Percentiles rank a stretch among this genome's conserved stretches.
These are phyloP conservation scores for Alloteropsis semialata DNA, from an alignment of 176 grass and related monocot species.

Conservation along the genomic window DNA sequence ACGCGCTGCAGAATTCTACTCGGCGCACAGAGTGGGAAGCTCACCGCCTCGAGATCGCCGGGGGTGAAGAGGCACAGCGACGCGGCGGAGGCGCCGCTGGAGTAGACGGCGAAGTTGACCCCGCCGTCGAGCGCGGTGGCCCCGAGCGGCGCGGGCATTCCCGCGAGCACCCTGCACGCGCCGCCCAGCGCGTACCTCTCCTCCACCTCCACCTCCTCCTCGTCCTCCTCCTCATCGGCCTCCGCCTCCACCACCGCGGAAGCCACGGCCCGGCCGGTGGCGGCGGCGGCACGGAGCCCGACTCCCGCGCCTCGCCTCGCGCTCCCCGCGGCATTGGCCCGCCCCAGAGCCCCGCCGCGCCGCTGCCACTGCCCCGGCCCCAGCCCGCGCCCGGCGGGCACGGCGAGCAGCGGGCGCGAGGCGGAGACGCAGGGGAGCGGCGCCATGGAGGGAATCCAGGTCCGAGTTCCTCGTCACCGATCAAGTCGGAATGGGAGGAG, in stretches of 20 bases:
- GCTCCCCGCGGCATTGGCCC: background rate
- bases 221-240: background rate
- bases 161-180: conserved; percentile 60
- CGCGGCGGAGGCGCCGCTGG: conserved; percentile 54
- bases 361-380: background rate
- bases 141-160: conserved; percentile 67
- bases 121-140: conserved; percentile 61
- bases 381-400: background rate
- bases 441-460: background rate
- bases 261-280: too few species aligned
- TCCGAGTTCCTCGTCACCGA: background rate
- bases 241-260: background rate
- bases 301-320: background rate
- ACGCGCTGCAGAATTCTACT: background rate
- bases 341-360: background rate
- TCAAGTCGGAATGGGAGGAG: background rate
- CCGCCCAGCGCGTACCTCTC: conserved; percentile 43
- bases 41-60: conserved; percentile 57
- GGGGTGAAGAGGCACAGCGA: conserved; percentile 73
- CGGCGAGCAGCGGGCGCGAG: conserved; percentile 35
- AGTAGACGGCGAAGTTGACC: conserved; percentile 92
- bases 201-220: conserved; percentile 1
- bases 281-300: background rate
- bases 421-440: conserved; percentile 31
- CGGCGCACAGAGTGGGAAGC: background rate